Evolutionary conservation across 148 eudicot species (phyloP).

Genomic region (Tetragonia tetragonoides): DNA sequence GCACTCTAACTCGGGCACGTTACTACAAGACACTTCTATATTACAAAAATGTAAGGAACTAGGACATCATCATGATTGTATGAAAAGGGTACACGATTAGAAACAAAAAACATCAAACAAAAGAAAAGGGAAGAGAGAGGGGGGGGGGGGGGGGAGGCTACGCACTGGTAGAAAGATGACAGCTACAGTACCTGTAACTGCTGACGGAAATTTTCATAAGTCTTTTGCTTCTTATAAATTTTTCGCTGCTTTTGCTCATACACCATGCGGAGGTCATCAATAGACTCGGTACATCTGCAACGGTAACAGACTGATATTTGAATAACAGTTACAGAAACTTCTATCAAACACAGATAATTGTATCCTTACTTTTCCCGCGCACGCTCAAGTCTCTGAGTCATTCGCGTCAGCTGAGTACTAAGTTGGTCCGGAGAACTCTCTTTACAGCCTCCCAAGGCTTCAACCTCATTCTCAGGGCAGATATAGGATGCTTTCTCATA

Average conservation of each 20-base stretch:
- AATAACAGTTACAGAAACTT: conserved; percentile 9
- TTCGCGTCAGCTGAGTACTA: conserved; percentile 60
- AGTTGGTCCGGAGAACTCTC: conserved; percentile 71
- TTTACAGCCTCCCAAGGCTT: conserved; percentile 66
- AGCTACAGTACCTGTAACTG: conserved; percentile 56
- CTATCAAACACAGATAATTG: neutral
- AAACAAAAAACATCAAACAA: neutral
- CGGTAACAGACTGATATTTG: conserved; percentile 12
- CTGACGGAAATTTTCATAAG: conserved; percentile 69
- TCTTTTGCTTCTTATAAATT: conserved; percentile 58
- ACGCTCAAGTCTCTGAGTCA: conserved; percentile 59
- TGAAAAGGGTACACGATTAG: neutral
- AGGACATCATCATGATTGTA: neutral
- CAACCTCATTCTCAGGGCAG: conserved; percentile 78
- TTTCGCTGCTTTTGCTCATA: conserved; percentile 78
- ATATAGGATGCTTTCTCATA: conserved; percentile 72
- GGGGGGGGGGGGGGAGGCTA: neutral
- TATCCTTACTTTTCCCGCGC: conserved; percentile 63
- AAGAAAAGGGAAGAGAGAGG: no score
- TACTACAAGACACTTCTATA: neutral
- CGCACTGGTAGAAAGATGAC: conserved; percentile 6
- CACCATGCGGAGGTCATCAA: conserved; percentile 71
- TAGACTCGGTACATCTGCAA: conserved; percentile 73
- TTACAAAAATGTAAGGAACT: neutral
- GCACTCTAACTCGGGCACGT: neutral